These are phyloP conservation scores for Kwoniella europaea DNA, from an alignment of 768 basidiomycete genomes.

Conservation along the genomic window DNA sequence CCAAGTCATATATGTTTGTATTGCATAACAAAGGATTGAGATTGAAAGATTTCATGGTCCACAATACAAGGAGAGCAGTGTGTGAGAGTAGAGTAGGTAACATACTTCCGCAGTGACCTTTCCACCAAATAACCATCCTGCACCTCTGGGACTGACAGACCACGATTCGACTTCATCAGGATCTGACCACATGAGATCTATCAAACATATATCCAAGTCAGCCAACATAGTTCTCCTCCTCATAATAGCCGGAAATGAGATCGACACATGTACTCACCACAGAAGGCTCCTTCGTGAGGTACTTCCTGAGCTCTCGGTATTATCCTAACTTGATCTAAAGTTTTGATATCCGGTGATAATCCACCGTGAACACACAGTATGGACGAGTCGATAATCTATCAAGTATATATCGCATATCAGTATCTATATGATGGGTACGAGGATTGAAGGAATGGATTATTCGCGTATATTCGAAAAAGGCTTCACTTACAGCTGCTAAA, in stretches of 20 bases:
- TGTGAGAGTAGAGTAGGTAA: neutral
- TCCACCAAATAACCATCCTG: slow-evolving; percentile 92
- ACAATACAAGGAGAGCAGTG: too few relatives aligned
- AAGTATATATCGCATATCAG: neutral
- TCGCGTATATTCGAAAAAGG: neutral
- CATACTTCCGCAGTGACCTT: slow-evolving; percentile 80
- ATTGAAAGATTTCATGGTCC: neutral
- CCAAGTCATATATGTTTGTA: neutral
- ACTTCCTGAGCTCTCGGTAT: slow-evolving; percentile 67
- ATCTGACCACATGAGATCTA: slow-evolving; percentile 98
- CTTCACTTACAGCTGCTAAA: slow-evolving; percentile 78
- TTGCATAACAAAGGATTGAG: neutral
- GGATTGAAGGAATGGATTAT: neutral
- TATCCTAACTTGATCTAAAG: slow-evolving; percentile 90
- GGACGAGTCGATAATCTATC: slow-evolving; percentile 88
- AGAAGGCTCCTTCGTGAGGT: slow-evolving; percentile 62
- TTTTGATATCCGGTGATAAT: slow-evolving; percentile 91
- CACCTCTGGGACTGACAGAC: slow-evolving; percentile 95
- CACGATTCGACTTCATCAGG: slow-evolving; percentile 95
- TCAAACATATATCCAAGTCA: neutral
- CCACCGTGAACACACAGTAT: slow-evolving; percentile 95
- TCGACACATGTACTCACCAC: slow-evolving; percentile 52
- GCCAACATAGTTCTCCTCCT: neutral
- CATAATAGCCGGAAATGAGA: too few relatives aligned
- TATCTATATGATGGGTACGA: too few relatives aligned